These are phyloP conservation scores for Trichoderma sp. DNA, from an alignment of 2,329 filamentous ascomycete genomes.

Conservation along the genomic window DNA sequence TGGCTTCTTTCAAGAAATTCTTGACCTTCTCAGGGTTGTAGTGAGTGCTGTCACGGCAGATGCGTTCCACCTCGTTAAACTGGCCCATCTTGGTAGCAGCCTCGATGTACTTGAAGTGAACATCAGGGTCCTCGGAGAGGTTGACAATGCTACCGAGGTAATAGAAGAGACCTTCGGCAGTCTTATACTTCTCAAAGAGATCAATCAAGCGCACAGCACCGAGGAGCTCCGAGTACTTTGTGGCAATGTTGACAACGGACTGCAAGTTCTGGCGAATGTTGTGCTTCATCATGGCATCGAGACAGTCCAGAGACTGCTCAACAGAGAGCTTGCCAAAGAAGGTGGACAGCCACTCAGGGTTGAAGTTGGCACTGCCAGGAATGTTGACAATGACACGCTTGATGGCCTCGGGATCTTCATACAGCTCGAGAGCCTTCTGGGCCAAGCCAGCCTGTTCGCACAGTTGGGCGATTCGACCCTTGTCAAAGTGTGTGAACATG, in stretches of 20 bases:
- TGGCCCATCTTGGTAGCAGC: slow-evolving; percentile 92
- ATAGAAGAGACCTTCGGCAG: slow-evolving; percentile 94
- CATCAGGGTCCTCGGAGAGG: slow-evolving; percentile 88
- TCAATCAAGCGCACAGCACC: slow-evolving; percentile 86
- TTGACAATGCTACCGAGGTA: slow-evolving; percentile 98
- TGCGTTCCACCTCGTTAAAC: slow-evolving; percentile 92
- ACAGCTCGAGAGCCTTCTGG: slow-evolving; percentile 88
- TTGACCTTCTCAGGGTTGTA: slow-evolving; percentile 96
- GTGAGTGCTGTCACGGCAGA: slow-evolving; percentile 88
- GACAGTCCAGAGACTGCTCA: slow-evolving; percentile 88
- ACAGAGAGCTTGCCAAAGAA: slow-evolving; percentile 95
- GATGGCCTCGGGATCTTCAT: slow-evolving; percentile 83
- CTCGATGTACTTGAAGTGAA: slow-evolving; percentile 99
- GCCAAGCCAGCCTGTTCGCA: slow-evolving; percentile 90
- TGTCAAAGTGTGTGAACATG: slow-evolving; percentile 98
- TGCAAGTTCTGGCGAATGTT: slow-evolving; percentile 98
- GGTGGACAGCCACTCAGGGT: slow-evolving; percentile 83
- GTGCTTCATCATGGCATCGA: slow-evolving; percentile 92
- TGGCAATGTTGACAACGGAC: slow-evolving; percentile 90
- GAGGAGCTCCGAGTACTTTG: slow-evolving; percentile 95
- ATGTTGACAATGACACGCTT: slow-evolving; percentile 89
- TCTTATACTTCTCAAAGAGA: slow-evolving; percentile 96
- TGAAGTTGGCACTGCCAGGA: slow-evolving; percentile 78
- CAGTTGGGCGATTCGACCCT: slow-evolving; percentile 78
- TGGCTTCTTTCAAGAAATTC: slow-evolving; percentile 98